Conservation (phyloP, 2,329 filamentous ascomycete species). For the Emmonsiellopsis sp. region DNA sequence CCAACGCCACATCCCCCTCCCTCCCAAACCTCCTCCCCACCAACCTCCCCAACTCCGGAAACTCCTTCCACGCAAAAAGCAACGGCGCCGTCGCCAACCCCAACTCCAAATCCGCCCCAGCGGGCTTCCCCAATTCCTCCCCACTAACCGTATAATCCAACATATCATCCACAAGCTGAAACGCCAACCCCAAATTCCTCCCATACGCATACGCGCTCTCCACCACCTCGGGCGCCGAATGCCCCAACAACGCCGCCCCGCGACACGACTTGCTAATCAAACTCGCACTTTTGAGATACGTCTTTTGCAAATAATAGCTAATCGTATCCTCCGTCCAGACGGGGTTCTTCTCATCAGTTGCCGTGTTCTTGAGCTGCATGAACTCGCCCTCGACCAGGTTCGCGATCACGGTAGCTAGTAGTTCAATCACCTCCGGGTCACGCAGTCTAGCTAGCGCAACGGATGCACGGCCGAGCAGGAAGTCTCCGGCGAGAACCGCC, state of each 20-base stretch:
- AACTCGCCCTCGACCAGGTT: slow-evolving; percentile 98
- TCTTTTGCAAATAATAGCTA: slow-evolving; percentile 93
- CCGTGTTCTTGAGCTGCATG: slow-evolving; percentile 98
- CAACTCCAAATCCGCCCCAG: slow-evolving; percentile 85
- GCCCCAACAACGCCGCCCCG: slow-evolving; percentile 76
- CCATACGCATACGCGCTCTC: slow-evolving; percentile 90
- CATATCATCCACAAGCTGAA: slow-evolving; percentile 97
- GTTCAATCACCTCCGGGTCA: slow-evolving; percentile 88
- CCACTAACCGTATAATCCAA: slow-evolving; percentile 87
- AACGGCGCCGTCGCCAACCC: slow-evolving; percentile 89
- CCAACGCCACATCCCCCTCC: slow-evolving; percentile 75
- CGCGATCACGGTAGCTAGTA: slow-evolving; percentile 91
- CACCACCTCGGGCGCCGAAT: slow-evolving; percentile 66
- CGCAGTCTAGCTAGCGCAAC: slow-evolving; percentile 83
- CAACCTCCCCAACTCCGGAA: slow-evolving; percentile 71
- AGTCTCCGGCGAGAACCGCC: slow-evolving; percentile 96
- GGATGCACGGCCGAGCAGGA: slow-evolving; percentile 83
- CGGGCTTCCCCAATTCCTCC: slow-evolving; percentile 83
- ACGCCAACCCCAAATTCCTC: slow-evolving; percentile 86
- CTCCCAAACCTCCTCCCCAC: slow-evolving; percentile 84
- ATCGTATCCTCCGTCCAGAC: slow-evolving; percentile 82
- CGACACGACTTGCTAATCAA: slow-evolving; percentile 95
- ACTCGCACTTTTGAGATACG: slow-evolving; percentile 92
- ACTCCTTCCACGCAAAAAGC: slow-evolving; percentile 90
- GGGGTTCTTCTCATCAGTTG: slow-evolving; percentile 73